Base-by-base conservation (phyloP, 192 early-diverging fungal species). In the Tieghemiomyces parasiticus region DNA sequence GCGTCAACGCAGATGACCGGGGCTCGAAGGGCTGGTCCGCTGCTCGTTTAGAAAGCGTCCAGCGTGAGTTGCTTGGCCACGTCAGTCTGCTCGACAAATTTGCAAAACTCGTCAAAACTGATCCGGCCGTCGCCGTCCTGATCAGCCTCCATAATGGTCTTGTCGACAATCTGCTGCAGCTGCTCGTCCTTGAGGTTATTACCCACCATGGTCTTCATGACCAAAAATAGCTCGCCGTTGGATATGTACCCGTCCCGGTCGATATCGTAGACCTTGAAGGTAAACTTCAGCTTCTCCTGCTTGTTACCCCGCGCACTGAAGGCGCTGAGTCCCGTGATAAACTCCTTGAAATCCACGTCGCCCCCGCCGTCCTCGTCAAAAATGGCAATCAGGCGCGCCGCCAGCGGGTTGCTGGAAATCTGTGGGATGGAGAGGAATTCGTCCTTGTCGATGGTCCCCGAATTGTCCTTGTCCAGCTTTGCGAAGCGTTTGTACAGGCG, bases 121-220 rank as follows among this genome's bases (percentile, higher is more conserved):
- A 99, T 90, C 63, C 90, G 90, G 49, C 95, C 95, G 63, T 99
- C 96, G 63, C 78, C 79, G 65, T 97, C 85, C 74, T 79, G 80
- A 71, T 99, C 96, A 29, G 94, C 96, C 65, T 97, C 93, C 78
- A 95, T 89, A 61, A 99, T 97, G 8, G 95, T 97, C 77, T 97
- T 99, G 76, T 99, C 97, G 13, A 99, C 97, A 65, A 99, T 95
- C 72, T 99, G 97, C 67, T 99, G 97, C 16, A 99, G 81, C 75
- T 99, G 96, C 28, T 87, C 80, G 53, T 93, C 92, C 52, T 86
- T 88, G 50, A 99, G 74, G 68, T 97, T 97, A 70, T 87, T 94
- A 33, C 95, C 97, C 13, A 97, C 92, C 96, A 99, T 99, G 92
- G 94, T 99, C 75, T 97, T 96, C 35, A 99, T 78, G 0, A 97